Conservation (phyloP, 192 early-diverging fungal species). For the Podila horticola region DNA sequence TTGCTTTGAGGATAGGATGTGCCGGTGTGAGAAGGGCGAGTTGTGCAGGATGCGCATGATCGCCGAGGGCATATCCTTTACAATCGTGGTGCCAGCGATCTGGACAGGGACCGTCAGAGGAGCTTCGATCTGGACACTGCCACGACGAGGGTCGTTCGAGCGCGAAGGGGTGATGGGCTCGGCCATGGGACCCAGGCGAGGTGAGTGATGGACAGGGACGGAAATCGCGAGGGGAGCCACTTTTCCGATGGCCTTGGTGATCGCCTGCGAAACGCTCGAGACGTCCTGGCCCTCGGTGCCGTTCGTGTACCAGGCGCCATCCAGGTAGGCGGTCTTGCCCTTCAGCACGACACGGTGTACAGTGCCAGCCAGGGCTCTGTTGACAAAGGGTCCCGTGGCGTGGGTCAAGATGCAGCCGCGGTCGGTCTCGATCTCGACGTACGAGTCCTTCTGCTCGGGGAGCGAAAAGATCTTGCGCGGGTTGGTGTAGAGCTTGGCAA, state of each 20-base stretch:
- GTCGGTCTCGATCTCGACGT: slow-evolving; percentile 93
- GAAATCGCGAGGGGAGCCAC: not conserved
- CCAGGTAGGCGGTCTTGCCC: slow-evolving; percentile 87
- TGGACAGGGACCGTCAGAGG: slow-evolving; percentile 13
- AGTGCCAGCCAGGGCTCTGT: slow-evolving; percentile 69
- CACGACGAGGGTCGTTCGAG: slow-evolving; percentile 19
- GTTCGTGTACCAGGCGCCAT: slow-evolving; percentile 68
- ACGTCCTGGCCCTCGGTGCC: slow-evolving; percentile 58
- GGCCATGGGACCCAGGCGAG: slow-evolving; percentile 32
- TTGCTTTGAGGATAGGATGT: slow-evolving; percentile 91
- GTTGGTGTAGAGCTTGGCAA: slow-evolving; percentile 80
- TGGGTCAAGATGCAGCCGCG: slow-evolving; percentile 63
- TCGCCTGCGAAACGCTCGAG: slow-evolving; percentile 51
- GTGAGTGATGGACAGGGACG: slow-evolving; percentile 23
- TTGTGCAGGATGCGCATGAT: slow-evolving; percentile 60
- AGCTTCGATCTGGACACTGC: slow-evolving; percentile 21
- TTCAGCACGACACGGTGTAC: slow-evolving; percentile 92
- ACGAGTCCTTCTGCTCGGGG: slow-evolving; percentile 90
- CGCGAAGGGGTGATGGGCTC: slow-evolving; percentile 14
- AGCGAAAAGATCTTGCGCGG: slow-evolving; percentile 92
- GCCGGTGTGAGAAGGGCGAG: slow-evolving; percentile 93
- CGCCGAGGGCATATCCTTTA: slow-evolving; percentile 16
- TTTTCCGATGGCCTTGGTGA: slow-evolving; percentile 42
- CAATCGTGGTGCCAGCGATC: not conserved
- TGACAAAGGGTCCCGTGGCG: slow-evolving; percentile 63